Base-by-base conservation (phyloP, 2,329 filamentous ascomycete genomes). In the Botrytis deweyae region DNA sequence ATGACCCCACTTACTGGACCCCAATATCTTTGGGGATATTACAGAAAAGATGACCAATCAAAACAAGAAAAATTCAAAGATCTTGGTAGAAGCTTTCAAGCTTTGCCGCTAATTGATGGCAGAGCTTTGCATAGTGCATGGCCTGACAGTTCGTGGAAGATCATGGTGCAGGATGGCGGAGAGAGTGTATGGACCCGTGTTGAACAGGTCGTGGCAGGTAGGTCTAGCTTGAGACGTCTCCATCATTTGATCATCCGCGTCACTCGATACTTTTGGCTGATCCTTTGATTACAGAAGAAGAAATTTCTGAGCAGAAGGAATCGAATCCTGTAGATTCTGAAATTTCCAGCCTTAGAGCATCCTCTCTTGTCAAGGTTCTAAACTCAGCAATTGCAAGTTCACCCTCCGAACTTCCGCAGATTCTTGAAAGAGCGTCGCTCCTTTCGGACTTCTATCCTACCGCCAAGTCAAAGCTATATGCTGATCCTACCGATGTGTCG, bases 1-100 rank as follows among this genome's bases (percentile, higher is more conserved):
- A 72, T 67, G 70, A 46, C 62, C 29, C 70, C 70, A 33, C 59
- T 72, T 20, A 66, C 70, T 44, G 70, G 36, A 18, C 22, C 70
- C 33, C 29, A 38, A 49, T 72, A 72, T 36, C 33, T 66, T 40
- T 22, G 33, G 44, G 36, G 36, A 58, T 72, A 72, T 20, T n/a
- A 20, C 38, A 40, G 16, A 10, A 33, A n/a, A 20, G 18, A 64
- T 64, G 25, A 44, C 42, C n/a, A n/a, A 6, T 22, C 6, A 1
- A 22, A 14, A 2, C n/a, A 46, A 42, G 22, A 29, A 7, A 25
- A 3, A 1, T 20, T 42, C 10, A 2, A 16, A 25, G 6, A 58
- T 22, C 36, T 42, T 5, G 6, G 33, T 22, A 7, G n/a, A 58
- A 58, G 18, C 29, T 58, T 52, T 38, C 18, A 67, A 33, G 29